Evolutionary conservation across 2,329 filamentous ascomycete genomes (phyloP).

Genomic region (Scytalidium sp.): DNA sequence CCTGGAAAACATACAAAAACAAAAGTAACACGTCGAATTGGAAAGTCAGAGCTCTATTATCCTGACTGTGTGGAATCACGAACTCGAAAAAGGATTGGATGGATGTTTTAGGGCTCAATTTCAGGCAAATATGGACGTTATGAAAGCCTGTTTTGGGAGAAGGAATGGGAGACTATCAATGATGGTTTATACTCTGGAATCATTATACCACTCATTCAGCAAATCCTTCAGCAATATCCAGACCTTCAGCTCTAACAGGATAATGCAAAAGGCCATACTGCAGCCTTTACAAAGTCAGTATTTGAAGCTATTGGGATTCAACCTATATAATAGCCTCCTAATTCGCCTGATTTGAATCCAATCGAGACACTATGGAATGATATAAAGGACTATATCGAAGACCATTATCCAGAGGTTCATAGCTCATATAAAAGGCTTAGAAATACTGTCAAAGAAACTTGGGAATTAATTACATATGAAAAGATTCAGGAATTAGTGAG

Average conservation of each 20-base stretch:
- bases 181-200: constrained; percentile 7
- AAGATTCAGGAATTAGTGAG: neutral
- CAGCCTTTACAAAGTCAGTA: constrained; percentile 8
- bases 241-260: constrained; percentile 11
- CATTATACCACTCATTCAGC: constrained; percentile 10
- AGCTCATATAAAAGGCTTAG: constrained; percentile 11
- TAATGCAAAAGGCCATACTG: constrained; percentile 9
- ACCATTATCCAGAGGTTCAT: constrained; percentile 1
- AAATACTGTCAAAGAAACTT: constrained; percentile 11
- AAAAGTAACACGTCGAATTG: too few relatives aligned
- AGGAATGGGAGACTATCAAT: constrained; percentile 12
- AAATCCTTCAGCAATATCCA: constrained; percentile 8
- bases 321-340: constrained; percentile 10
- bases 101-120: constrained; percentile 5
- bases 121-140: constrained; percentile 6
- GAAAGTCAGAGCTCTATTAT: too few relatives aligned
- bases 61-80: constrained; percentile 8
- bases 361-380: constrained; percentile 6
- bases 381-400: constrained; percentile 3
- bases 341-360: constrained; percentile 10
- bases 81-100: neutral
- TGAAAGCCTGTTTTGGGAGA: constrained; percentile 12
- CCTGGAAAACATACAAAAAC: constrained; percentile 11
- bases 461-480: constrained; percentile 9
- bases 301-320: constrained; percentile 4